Evolutionary conservation across 192 early-diverging fungal genomes (phyloP), one percentile per base, ranked within the genome.

Genomic region (Funneliformis mosseae): DNA sequence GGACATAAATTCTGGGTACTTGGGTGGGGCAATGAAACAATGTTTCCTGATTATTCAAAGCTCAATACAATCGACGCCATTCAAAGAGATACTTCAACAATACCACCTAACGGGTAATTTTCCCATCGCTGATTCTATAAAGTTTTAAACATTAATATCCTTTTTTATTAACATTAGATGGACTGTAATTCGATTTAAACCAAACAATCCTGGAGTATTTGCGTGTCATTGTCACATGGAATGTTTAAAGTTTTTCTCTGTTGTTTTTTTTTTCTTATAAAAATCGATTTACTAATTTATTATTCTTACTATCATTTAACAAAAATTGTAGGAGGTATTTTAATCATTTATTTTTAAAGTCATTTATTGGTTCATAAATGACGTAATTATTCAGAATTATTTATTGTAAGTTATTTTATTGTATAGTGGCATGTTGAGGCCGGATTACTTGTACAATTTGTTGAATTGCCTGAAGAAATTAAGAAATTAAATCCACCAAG

Each of bases 151-250:
- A 61, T n/a, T n/a, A 14, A 61, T 61, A n/a, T 74, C 46, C 46
- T 74, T 23, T n/a, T 45, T 74, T 73, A 46, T 74, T 74, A 16
- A 14, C 46, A 38, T 25, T 48, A 83, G 84, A 63, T 88, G 77
- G 50, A 69, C 66, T 42, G 79, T 82, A 27, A 77, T 86, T 61
- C 74, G 84, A 33, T 84, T 86, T 80, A 81, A 81, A 41, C 79
- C 77, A 18, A 85, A 90, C 50, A 88, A 86, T 27, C 85, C 87
- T 11, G 87, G 87, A n/a, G 81, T 85, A 3, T 88, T 85, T 83
- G 46, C 79, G 25, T 41, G 86, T 14, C 87, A 88, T 55, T 88
- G 87, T 50, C 87, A 88, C 80, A 88, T 88, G 43, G 27, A 27
- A 59, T 43, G 45, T 55, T 55, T 50, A 60, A 8, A 6, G 23